A percentile compares a stretch with the other conserved stretches of the same genome.
These are phyloP conservation scores for Setaria viridis DNA, from an alignment of 202 grass and related monocot species.

Conservation along the genomic window DNA sequence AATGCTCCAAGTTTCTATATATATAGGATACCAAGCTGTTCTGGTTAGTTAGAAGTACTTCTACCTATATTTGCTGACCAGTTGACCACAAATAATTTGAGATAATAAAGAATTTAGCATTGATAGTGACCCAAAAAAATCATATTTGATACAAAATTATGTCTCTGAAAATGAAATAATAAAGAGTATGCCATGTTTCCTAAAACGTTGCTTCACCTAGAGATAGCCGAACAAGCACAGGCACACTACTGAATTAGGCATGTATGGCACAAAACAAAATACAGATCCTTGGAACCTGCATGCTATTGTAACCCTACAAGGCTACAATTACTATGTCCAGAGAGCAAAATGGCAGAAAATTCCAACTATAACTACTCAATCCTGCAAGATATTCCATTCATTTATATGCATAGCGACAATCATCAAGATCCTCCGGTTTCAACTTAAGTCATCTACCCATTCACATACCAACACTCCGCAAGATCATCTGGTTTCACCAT, in stretches of 20 bases:
- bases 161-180: neutral
- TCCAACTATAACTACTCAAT: neutral
- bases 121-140: too few relatives aligned
- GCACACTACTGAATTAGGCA: neutral
- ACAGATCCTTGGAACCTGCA: neutral
- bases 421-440: neutral
- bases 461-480: neutral
- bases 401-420: neutral
- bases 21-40: neutral
- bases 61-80: slow-evolving; percentile 19
- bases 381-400: neutral
- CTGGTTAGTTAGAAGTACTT: slow-evolving; percentile 7
- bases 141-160: neutral
- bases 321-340: neutral
- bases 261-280: neutral
- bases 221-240: neutral
- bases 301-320: neutral
- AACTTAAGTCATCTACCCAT: neutral
- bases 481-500: neutral
- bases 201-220: slow-evolving; percentile 5
- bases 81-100: neutral
- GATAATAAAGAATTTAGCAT: neutral
- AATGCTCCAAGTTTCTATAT: neutral
- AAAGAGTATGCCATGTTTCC: neutral
- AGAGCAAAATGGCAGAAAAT: neutral